Base-by-base conservation (phyloP, 164 flowering plant species). In the Vitis rotundifolia region DNA sequence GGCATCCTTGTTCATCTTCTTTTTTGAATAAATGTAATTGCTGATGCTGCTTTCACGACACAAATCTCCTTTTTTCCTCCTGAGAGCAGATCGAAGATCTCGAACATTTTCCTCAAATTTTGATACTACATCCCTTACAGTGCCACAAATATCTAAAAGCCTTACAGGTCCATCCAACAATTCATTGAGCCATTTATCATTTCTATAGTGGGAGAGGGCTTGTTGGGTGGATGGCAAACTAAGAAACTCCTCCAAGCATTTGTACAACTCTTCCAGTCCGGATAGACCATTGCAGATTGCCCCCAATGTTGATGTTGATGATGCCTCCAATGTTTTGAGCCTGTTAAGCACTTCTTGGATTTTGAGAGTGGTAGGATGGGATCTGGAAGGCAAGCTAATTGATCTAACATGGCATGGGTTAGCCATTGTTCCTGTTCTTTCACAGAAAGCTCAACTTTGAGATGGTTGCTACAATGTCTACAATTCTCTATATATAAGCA, bases 331-430 rank as follows among this genome's bases (percentile, higher is more conserved):
- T 47, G 71, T 14, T 68, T 75, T 73, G 50, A 83, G 65, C 67
- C 73, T 87, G 67, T 59, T 61, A 3, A 87, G 75, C 75, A 78
- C 76, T 14, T 75, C 68, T 51, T 83, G 80, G n/a, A 76, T 50
- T 49, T n/a, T 68, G 18, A 62, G 5, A 18, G 76, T 71, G 60
- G 48, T 74, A 2, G 86, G 88, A 67, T 84, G 82, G 5, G 79
- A 78, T 61, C 78, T 70, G 53, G 81, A 55, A 53, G 87, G 88
- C 66, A 83, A 78, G 68, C 88, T 83, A 15, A 78, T 67, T 5
- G 88, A 83, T 64, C 91, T 61, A 49, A 64, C 49, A 37, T 68
- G 28, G 62, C 64, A 68, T 7, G 28, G 49, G 49, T 61, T 56
- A 18, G 79, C 81, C 81, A 81, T 78, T n/a, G 11, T 28, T 68